Evolutionary conservation across 2,329 filamentous ascomycete genomes (phyloP).

Genomic region (Fusarium irregulare): DNA sequence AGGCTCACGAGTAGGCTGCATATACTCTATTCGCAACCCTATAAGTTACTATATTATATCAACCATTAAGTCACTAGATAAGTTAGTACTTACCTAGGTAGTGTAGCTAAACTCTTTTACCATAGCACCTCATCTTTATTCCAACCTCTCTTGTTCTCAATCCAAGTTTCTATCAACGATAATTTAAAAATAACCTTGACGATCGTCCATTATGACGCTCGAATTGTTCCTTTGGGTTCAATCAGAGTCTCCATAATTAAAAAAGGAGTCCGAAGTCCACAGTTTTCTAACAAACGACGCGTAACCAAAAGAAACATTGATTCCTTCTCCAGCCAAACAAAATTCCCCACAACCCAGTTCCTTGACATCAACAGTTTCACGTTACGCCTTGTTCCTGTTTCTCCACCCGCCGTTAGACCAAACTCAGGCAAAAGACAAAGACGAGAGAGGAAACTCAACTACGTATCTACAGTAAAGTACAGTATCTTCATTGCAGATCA

Average conservation of each 20-base stretch:
- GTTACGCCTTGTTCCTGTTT: slow-evolving; percentile 11
- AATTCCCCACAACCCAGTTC: slow-evolving; percentile 14
- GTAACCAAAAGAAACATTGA: slow-evolving; percentile 14
- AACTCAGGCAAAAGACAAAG: not conserved
- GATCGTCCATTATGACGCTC: slow-evolving; percentile 4
- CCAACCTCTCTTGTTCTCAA: not conserved
- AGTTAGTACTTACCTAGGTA: too few relatives aligned
- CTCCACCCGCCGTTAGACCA: slow-evolving; percentile 19
- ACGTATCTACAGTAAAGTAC: not conserved
- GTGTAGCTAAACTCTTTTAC: not conserved
- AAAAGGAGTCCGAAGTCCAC: slow-evolving; percentile 1
- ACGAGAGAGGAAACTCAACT: not conserved
- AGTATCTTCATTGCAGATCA: slow-evolving; percentile 16
- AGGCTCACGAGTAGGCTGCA: not conserved
- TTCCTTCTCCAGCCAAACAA: slow-evolving; percentile 12
- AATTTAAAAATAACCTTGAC: not conserved
- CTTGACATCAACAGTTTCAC: slow-evolving; percentile 30
- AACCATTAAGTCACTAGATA: too few relatives aligned
- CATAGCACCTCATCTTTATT: not conserved
- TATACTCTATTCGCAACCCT: not conserved
- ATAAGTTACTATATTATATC: not conserved
- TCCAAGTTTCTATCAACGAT: not conserved
- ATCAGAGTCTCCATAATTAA: slow-evolving; percentile 9
- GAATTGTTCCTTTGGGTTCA: not conserved
- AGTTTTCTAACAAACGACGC: slow-evolving; percentile 25